phyloP scores from a whole-genome alignment of 176 grass and related monocot species.

The Cenchrus fungigraminus region DNA sequence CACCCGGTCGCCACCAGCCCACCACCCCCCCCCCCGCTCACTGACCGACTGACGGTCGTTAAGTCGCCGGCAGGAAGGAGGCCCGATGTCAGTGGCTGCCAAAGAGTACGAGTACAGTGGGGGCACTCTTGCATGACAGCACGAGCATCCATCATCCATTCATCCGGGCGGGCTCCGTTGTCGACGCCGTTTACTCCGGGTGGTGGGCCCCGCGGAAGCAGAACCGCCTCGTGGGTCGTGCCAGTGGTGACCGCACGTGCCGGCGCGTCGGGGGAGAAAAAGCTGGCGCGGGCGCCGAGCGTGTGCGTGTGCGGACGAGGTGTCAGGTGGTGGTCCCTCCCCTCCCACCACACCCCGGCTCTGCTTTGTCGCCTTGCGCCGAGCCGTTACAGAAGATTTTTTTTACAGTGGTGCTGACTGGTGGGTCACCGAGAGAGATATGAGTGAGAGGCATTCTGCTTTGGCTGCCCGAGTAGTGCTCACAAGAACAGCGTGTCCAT shows the following conservation, averaged over 20 bases:
- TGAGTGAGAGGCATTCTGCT: too few species aligned
- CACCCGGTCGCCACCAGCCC: too few species aligned
- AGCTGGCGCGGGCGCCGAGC: not conserved
- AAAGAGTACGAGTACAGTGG: too few species aligned
- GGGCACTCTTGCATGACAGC: too few species aligned
- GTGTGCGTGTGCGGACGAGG: not conserved
- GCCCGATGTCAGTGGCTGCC: too few species aligned
- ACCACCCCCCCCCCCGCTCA: too few species aligned
- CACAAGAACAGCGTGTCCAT: not conserved
- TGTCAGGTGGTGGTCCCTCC: conserved; percentile 15
- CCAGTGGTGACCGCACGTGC: conserved; percentile 10
- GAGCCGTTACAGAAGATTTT: not conserved
- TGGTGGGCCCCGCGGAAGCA: not conserved
- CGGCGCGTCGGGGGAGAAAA: not conserved
- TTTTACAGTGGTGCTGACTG: not conserved
- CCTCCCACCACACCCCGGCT: not conserved
- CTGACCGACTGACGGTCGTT: not conserved
- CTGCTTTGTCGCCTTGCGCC: not conserved
- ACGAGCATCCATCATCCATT: too few species aligned
- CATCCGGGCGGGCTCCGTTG: too few species aligned
- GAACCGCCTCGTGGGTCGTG: not conserved
- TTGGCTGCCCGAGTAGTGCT: too few species aligned
- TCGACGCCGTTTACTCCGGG: not conserved
- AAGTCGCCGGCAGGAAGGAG: not conserved
- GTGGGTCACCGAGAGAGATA: too few species aligned